Percentiles rank a stretch among this genome's conserved stretches.
Evolutionary conservation across 495 filamentous ascomycete genomes (phyloP).

Genomic region (Cladorrhinum samala): DNA sequence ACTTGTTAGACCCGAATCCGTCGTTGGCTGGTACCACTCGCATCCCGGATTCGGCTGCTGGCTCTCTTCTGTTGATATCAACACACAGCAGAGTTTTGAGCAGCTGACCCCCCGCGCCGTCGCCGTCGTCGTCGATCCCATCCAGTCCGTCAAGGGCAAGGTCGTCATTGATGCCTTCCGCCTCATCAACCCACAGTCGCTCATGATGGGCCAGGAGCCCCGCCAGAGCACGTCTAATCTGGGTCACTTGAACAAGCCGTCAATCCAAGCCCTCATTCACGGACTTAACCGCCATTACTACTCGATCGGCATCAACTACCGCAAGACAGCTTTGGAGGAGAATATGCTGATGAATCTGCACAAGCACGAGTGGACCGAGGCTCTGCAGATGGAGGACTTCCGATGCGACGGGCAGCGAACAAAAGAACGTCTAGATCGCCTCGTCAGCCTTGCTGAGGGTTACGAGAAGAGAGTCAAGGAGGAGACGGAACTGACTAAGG

Average conservation of each 20-base stretch:
- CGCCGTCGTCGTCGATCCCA: conserved; percentile 95
- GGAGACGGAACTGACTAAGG: conserved; percentile 93
- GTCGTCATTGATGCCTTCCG: conserved; percentile 99
- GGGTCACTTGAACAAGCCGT: conserved; percentile 97
- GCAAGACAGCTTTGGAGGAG: conserved; percentile 96
- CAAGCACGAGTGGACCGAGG: conserved; percentile 99
- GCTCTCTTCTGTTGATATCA: conserved; percentile 98
- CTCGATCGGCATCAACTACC: conserved; percentile 95
- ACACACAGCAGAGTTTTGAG: conserved; percentile 98
- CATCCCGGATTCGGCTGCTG: conserved; percentile 99
- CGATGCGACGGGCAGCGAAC: conserved; percentile 74
- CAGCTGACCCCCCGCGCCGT: conserved; percentile 93
- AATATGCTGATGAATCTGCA: conserved; percentile 99
- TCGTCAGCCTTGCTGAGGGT: conserved; percentile 85
- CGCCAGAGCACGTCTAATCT: conserved; percentile 96
- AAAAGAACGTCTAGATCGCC: conserved; percentile 74
- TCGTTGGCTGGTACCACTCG: conserved; percentile 99
- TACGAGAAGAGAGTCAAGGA: conserved; percentile 99
- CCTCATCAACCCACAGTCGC: conserved; percentile 95
- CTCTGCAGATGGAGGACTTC: conserved; percentile 95
- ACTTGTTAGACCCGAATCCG: conserved; percentile 72
- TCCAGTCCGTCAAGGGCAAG: conserved; percentile 98
- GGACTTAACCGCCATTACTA: conserved; percentile 98
- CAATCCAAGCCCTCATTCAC: conserved; percentile 98
- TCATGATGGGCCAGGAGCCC: conserved; percentile 98